Conservation (phyloP, 805 yeast genomes). For the Grigorovia transvaalensis region DNA sequence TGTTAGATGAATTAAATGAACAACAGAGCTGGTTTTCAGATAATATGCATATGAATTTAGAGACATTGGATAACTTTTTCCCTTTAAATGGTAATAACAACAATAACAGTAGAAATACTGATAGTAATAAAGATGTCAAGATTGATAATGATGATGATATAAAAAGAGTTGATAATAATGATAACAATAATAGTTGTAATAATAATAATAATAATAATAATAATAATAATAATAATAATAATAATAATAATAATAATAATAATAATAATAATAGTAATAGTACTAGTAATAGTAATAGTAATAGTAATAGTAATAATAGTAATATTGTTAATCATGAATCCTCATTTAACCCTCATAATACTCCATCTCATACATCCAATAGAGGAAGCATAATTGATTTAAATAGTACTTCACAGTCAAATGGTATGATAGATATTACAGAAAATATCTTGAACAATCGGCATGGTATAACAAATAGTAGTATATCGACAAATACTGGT, state of each 20-base stretch:
- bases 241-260: no score
- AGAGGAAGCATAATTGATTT: no score
- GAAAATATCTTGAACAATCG: no score
- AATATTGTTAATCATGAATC: no score
- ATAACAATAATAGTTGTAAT: not conserved
- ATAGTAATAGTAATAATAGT: no score
- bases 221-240: not conserved
- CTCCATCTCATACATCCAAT: no score
- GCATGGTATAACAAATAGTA: not conserved
- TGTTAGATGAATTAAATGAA: not conserved
- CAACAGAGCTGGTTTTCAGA: slow-evolving; percentile 5
- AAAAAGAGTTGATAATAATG: not conserved
- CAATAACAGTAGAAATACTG: not conserved
- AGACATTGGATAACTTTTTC: slow-evolving; percentile 4
- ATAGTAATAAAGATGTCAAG: not conserved
- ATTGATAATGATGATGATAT: no score
- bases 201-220: not conserved
- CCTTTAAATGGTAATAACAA: not conserved
- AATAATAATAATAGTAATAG: no score
- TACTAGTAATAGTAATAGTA: no score
- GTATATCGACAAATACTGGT: not conserved
- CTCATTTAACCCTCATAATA: no score
- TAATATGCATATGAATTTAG: slow-evolving; percentile 8
- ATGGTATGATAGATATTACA: no score
- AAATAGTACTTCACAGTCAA: no score